These are phyloP conservation scores for Vitellaria paradoxa DNA, from an alignment of 179 eudicot genomes.

Conservation along the genomic window DNA sequence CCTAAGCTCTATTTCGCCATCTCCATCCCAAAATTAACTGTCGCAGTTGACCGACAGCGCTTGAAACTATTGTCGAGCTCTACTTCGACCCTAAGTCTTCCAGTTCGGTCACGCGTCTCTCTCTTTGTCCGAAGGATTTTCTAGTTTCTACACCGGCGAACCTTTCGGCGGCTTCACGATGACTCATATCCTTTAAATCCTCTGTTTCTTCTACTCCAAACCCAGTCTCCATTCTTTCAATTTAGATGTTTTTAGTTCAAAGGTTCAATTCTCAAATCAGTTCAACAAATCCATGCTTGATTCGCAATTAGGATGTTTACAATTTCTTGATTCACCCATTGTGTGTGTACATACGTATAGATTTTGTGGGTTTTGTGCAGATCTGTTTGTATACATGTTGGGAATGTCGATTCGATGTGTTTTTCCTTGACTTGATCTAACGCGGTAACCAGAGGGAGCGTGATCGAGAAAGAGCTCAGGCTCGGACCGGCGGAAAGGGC, in stretches of 20 bases:
- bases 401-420: not conserved
- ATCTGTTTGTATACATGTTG: not conserved
- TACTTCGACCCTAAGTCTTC: too few species aligned
- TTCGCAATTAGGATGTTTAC: not conserved
- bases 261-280: not conserved
- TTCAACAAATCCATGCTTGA: not conserved
- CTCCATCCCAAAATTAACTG: too few species aligned
- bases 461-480: conserved; percentile 74
- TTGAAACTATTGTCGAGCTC: too few species aligned
- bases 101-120: too few species aligned
- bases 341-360: not conserved
- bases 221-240: not conserved
- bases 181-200: conserved; percentile 45
- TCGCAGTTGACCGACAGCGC: too few species aligned
- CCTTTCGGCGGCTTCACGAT: conserved; percentile 23
- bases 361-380: too few species aligned
- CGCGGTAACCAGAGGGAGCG: conserved; percentile 87
- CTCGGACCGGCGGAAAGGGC: conserved; percentile 48
- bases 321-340: not conserved
- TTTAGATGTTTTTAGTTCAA: not conserved
- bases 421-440: conserved; percentile 42
- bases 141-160: conserved; percentile 3
- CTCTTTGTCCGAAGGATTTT: too few species aligned
- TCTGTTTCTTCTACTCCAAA: not conserved
- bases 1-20: too few species aligned